Base-by-base conservation (phyloP, 1,284 basidiomycete genomes). In the Gomphus bonarii region DNA sequence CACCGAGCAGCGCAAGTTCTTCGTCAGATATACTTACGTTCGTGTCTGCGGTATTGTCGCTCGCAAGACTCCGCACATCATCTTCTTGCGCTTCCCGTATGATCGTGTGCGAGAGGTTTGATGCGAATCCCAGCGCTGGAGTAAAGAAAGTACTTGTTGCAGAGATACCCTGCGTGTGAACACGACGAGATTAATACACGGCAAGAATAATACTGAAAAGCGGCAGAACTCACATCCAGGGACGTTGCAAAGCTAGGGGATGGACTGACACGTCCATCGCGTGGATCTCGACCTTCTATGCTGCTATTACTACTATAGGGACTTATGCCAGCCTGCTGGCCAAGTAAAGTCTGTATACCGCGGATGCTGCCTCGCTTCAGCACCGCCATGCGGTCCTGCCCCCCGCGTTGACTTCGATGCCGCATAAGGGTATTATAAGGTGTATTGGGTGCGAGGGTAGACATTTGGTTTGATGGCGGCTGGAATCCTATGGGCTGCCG, bases 21-120 rank as follows among this genome's bases (percentile, higher is more conserved):
- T 97, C 94, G 66, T 98, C 95, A 4, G 85, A 84, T 59, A 95
- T 88, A 60, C 88, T 90, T 63, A 90, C 85, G 30, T 78, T 81
- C 0, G 84, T 85, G 18, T 79, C 81, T 49, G 67, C 72, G 7
- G 84, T 81, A 44, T 75, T 76, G 38, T 79, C 75, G 64, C 83
- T 87, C 20, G 78, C 75, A 11, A 82, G 66, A 61, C 88, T 93
- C 51, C 81, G 77, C 50, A 82, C 78, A 65, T 97, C 93, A 66
- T 97, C 95, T 69, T 98, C 94, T 61, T 93, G 88, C 7, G 88
- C 77, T 68, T 99, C 95, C 25, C 86, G 83, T 67, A 99, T 98
- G 68, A 98, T 97, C 1, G 93, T 94, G 67, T 97, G 91, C 1
- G 92, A 91, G 20, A 99, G 77, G 61, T 95, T 98, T 58, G 89